A percentile compares a stretch with the other conserved stretches of the same genome.
These are phyloP conservation scores for Pythium coloratum DNA, from an alignment of 352 stramenopile genomes.

Conservation along the genomic window DNA sequence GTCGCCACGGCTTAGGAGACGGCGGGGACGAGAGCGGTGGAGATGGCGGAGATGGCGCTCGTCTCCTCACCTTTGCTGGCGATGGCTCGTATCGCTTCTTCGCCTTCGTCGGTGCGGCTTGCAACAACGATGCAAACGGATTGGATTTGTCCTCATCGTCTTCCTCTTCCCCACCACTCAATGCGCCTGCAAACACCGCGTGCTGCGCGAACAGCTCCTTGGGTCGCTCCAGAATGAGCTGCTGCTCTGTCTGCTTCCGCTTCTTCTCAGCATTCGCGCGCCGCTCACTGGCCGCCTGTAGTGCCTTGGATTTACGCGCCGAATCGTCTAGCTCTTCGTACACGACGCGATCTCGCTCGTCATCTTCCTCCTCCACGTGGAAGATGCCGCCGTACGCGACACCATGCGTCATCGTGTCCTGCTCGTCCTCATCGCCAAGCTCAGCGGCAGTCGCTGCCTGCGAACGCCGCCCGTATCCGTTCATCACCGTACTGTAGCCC, in stretches of 20 bases:
- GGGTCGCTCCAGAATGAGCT: constrained; percentile 28
- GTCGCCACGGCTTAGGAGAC: neutral
- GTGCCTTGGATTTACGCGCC: constrained; percentile 19
- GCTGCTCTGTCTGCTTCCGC: neutral
- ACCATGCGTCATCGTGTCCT: neutral
- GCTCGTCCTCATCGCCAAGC: neutral
- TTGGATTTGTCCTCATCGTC: constrained; percentile 35
- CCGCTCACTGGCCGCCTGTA: constrained; percentile 29
- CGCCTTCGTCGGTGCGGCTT: constrained; percentile 17
- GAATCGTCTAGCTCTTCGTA: constrained; percentile 58
- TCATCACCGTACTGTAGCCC: neutral
- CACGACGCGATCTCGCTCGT: constrained; percentile 48
- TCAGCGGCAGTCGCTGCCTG: neutral
- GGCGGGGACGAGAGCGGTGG: neutral
- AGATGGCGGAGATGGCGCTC: neutral
- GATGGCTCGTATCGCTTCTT: constrained; percentile 6
- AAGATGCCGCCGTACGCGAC: neutral
- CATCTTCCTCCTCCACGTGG: constrained; percentile 22
- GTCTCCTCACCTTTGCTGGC: neutral
- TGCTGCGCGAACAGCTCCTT: constrained; percentile 49
- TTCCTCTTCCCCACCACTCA: constrained; percentile 32
- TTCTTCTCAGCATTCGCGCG: neutral
- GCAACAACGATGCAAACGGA: constrained; percentile 63
- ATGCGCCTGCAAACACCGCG: constrained; percentile 11
- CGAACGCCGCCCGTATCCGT: neutral